phyloP scores from a whole-genome alignment of 306 rosid species.

The Acacia crassicarpa region DNA sequence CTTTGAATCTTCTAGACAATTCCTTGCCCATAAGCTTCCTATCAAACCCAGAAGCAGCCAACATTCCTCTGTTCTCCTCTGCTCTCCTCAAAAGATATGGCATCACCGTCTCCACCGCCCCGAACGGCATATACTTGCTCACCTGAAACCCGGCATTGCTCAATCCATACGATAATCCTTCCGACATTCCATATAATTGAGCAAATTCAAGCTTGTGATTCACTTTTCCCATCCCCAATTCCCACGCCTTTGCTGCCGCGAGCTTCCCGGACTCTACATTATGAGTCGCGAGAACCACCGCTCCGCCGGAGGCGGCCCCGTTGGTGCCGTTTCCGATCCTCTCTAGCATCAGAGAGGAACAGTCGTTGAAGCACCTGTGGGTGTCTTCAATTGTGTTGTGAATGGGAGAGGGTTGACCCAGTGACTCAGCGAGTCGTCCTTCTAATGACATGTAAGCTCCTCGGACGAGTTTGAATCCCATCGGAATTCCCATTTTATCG shows the following conservation, averaged over 20 bases:
- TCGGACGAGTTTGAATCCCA: constrained; percentile 87
- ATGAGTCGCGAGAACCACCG: constrained; percentile 82
- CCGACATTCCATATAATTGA: constrained; percentile 89
- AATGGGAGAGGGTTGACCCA: constrained; percentile 72
- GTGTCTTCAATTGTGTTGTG: constrained; percentile 72
- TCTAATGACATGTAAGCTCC: constrained; percentile 96
- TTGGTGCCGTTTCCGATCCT: constrained; percentile 49
- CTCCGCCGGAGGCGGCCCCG: constrained; percentile 41
- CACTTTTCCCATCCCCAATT: constrained; percentile 74
- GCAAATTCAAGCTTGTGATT: constrained; percentile 81
- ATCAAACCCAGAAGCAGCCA: constrained; percentile 73
- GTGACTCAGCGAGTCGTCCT: constrained; percentile 50
- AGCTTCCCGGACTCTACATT: constrained; percentile 85
- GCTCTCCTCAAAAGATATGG: constrained; percentile 92
- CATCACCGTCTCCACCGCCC: constrained; percentile 71
- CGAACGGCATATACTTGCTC: constrained; percentile 95
- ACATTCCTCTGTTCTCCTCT: constrained; percentile 84
- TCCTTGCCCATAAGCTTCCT: constrained; percentile 68
- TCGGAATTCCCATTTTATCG: constrained; percentile 57
- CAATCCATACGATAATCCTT: constrained; percentile 77
- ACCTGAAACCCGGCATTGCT: constrained; percentile 93
- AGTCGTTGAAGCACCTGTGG: constrained; percentile 69
- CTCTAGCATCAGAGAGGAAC: constrained; percentile 66
- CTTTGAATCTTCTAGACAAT: neutral
- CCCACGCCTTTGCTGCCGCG: constrained; percentile 75